Conservation (phyloP, 108 stramenopile genomes). For the Pseudonitzschia pungens region DNA sequence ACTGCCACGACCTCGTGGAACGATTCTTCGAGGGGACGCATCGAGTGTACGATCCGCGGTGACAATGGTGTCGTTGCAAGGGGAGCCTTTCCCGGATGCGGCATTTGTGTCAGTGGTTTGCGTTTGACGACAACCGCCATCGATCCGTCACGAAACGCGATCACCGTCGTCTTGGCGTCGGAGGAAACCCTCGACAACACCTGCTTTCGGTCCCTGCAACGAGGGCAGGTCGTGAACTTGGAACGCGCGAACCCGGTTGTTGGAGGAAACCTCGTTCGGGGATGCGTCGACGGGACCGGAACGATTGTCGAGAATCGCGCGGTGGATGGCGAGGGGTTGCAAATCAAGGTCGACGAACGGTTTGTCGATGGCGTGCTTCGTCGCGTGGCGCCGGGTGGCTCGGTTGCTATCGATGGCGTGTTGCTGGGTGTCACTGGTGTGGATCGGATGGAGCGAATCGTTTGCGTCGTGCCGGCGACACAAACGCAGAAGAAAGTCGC, state of each 20-base stretch:
- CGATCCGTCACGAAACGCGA: no score
- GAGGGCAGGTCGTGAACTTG: no score
- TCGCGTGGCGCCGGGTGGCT: slow-evolving; percentile 97
- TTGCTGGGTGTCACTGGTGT: slow-evolving; percentile 89
- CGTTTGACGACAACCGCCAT: no score
- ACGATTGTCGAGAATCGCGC: slow-evolving; percentile 67
- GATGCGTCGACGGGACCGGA: slow-evolving; percentile 95
- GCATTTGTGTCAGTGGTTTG: no score
- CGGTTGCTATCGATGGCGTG: slow-evolving; percentile 96
- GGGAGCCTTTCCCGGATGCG: no score
- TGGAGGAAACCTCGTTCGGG: slow-evolving; percentile 92
- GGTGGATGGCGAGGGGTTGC: slow-evolving; percentile 86
- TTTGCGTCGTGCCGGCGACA: slow-evolving; percentile 96
- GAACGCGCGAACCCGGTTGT: slow-evolving; percentile 57
- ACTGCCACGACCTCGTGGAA: slow-evolving; percentile 69
- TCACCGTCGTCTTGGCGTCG: no score
- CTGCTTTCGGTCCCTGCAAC: no score
- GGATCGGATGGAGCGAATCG: slow-evolving; percentile 63
- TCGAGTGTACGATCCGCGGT: no score
- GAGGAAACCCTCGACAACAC: no score
- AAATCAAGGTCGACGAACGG: slow-evolving; percentile 57
- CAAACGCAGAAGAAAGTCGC: slow-evolving; percentile 95
- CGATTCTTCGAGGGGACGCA: slow-evolving; percentile 46
- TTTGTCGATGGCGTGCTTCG: slow-evolving; percentile 54
- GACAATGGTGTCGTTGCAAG: no score